Evolutionary conservation across 805 yeast genomes (phyloP), one percentile per base, ranked within the genome.

Genomic region (Suhomyces vadensis): DNA sequence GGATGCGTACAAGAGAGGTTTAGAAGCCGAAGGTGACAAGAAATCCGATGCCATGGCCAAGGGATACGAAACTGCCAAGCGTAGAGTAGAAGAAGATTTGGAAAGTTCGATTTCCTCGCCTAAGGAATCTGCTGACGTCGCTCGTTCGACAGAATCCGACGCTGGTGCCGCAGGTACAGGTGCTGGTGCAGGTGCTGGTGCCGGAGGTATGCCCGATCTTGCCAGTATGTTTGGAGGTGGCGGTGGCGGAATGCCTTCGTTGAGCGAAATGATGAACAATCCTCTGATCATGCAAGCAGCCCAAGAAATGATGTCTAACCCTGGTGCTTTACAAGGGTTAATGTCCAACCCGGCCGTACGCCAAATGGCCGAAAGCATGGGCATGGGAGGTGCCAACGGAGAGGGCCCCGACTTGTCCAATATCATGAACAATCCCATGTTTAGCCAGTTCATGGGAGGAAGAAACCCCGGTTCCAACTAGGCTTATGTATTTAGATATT

Each of bases 261-360:
- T 89, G 44, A 73, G 81, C 38, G 79, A 82, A 23, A 64, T 91
- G 70, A 76, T 91, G 83, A 82, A 78, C 66, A 90, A 91, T 67
- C 99, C 99, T n/a, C 92, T 84, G 66, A 65, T 92, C 49, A 85
- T 85, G 85, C 86, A 84, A 65, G 90, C 90, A 63, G 96, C 96
- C 35, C 91, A 86, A 66, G 78, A 79, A 59, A 74, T 89, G 81
- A 87, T 89, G 96, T 79, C 81, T 42, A 82, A 90, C 62, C 97
- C 97, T 27, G 76, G 71, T 26, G 88, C 94, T 38, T 68, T 90
- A 74, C 73, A 70, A 48, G 80, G 81, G 39, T 68, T 91, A 61
- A 79, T 91, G 87, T 79, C 70, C 64, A 86, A 88, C 64, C 97
- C 97, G 14, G 79, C 82, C 53, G 61, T 90, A 21, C 82, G 81